phyloP scores from a whole-genome alignment of 2,329 filamentous ascomycete species.

The Pestalotiopsis fici region DNA sequence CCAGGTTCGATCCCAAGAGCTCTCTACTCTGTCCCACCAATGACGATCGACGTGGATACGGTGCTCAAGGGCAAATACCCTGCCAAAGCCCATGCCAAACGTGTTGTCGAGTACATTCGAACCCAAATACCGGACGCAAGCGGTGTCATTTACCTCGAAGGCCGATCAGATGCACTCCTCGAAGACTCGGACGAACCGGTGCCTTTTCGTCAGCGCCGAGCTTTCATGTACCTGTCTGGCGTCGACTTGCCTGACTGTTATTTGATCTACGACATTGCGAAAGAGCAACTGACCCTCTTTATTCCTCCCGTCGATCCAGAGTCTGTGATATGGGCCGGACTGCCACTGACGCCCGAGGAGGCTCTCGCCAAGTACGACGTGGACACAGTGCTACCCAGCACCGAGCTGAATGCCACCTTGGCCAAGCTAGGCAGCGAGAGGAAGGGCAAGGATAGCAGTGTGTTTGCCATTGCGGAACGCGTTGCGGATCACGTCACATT shows the following conservation, averaged over 20 bases:
- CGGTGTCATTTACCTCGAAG: constrained; percentile 87
- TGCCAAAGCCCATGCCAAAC: constrained; percentile 81
- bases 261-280: constrained; percentile 77
- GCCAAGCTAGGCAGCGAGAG: constrained; percentile 47
- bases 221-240: constrained; percentile 94
- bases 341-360: constrained; percentile 76
- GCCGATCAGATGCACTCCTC: constrained; percentile 75
- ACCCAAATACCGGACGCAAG: constrained; percentile 63
- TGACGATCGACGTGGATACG: constrained; percentile 44
- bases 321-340: constrained; percentile 88
- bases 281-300: constrained; percentile 78
- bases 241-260: constrained; percentile 79
- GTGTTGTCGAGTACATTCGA: constrained; percentile 78
- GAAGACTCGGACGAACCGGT: constrained; percentile 87
- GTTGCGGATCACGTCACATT: constrained; percentile 74
- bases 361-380: constrained; percentile 78
- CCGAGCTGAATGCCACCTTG: constrained; percentile 75
- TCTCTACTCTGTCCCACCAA: not conserved
- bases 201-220: constrained; percentile 85
- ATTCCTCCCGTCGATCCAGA: constrained; percentile 89
- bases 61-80: constrained; percentile 70
- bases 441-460: constrained; percentile 40
- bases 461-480: constrained; percentile 80
- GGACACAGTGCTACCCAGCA: constrained; percentile 73
- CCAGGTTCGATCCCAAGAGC: not conserved